These are phyloP conservation scores for Cadophora sp. DNA, from an alignment of 2,329 filamentous ascomycete species.

Conservation along the genomic window DNA sequence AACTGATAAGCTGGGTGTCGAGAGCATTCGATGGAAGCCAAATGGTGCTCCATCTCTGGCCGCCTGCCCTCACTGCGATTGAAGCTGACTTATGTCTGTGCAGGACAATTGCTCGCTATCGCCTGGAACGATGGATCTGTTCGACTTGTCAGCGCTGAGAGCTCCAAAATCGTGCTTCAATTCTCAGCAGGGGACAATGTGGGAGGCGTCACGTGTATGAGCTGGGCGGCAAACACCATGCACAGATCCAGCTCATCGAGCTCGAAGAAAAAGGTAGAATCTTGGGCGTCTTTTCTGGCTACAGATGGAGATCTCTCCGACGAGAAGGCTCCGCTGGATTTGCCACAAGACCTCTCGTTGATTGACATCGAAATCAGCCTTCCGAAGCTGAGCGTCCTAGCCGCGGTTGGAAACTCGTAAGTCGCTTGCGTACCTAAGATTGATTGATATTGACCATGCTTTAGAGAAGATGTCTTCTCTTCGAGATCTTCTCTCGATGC, in stretches of 20 bases:
- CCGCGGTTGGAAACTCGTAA: conserved; percentile 68
- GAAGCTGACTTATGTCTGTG: conserved; percentile 13
- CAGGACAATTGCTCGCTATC: conserved; percentile 79
- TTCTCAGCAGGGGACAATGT: conserved; percentile 51
- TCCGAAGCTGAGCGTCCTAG: conserved; percentile 77
- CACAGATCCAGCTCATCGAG: conserved; percentile 30
- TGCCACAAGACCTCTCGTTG: conserved; percentile 76
- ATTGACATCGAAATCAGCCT: conserved; percentile 79
- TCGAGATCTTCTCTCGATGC: conserved; percentile 44
- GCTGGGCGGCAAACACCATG: conserved; percentile 45
- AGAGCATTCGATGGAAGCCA: conserved; percentile 47
- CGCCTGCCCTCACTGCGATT: background rate
- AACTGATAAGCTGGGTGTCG: conserved; percentile 46
- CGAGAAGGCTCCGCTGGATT: conserved; percentile 49
- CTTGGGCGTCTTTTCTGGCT: conserved; percentile 35
- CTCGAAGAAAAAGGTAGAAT: conserved; percentile 25
- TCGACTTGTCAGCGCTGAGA: conserved; percentile 79
- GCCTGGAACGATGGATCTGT: conserved; percentile 84
- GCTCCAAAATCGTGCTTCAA: conserved; percentile 80
- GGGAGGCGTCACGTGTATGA: conserved; percentile 53
- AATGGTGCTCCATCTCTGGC: conserved; percentile 38
- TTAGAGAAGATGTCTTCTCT: conserved; percentile 45
- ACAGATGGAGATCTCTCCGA: conserved; percentile 24
- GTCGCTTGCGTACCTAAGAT: conserved; percentile 39
- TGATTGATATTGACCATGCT: conserved; percentile 20